Evolutionary conservation across 2,329 filamentous ascomycete species (phyloP), one percentile per base, ranked within the genome.

Genomic region (Xylaria sp.): DNA sequence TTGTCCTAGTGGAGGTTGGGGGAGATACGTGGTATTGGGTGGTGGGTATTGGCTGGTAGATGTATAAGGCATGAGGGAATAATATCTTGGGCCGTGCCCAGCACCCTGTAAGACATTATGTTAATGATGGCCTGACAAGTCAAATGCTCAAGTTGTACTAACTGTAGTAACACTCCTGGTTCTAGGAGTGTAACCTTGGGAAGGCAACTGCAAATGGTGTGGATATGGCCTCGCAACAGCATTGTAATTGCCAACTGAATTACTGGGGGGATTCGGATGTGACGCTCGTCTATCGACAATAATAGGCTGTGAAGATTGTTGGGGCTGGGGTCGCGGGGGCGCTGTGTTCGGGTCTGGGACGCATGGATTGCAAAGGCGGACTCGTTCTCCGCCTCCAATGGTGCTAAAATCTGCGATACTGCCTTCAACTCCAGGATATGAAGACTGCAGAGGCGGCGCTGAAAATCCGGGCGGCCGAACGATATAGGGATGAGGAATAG

Each of bases 401-500:
- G 73, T 78, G 65, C 75, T 80, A 70, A 78, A 77, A 65, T 81
- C 80, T 44, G 78, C 71, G 70, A 78, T 78, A 63, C 77, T 71
- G 46, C 77, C 68, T 64, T 82, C 71, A 55, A 76, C 71, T 63
- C 81, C 74, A 63, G 76, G 74, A 67, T 80, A 70, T 71, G 67
- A 77, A 69, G 63, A 77, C 67, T 63, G 44, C 10, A 61, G 74
- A 10, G 68, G 64, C 33, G 70, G 64, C 4, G 65, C 66, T 3
- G 71, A 69, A 43, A 75, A 70, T 6, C 78, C 81, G 1, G 90
- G 90, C 3, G 91, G 90, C 48, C 90, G 89, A 25, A 97, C 93
- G 67, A 98, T 97, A 74, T 92, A 98, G 73, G 95, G 91, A 67
- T 93, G 86, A 1, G 94, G 94, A 65, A 98, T 97, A 3, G 91